phyloP scores from a whole-genome alignment of 768 basidiomycete species.

The Phanerochaete sordida region DNA sequence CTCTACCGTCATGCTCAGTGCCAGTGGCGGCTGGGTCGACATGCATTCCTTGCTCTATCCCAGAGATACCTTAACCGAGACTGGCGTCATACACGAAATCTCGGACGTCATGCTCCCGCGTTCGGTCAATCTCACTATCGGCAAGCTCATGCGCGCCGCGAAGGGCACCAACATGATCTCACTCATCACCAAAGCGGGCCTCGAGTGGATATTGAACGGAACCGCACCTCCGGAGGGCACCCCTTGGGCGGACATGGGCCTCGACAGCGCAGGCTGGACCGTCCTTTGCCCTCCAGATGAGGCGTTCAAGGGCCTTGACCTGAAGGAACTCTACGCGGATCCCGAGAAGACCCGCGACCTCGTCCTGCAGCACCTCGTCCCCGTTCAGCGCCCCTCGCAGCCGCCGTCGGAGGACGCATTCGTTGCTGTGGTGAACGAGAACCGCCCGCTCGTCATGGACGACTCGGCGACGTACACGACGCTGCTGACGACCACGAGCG shows the following conservation, averaged over 20 bases:
- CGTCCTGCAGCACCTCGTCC: slow-evolving; percentile 77
- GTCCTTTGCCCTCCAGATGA: slow-evolving; percentile 89
- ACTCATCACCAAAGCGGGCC: slow-evolving; percentile 77
- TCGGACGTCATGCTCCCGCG: slow-evolving; percentile 85
- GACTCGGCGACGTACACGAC: slow-evolving; percentile 76
- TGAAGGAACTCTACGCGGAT: slow-evolving; percentile 69
- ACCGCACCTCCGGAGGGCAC: slow-evolving; percentile 71
- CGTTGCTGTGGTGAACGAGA: slow-evolving; percentile 44
- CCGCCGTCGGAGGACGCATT: slow-evolving; percentile 6
- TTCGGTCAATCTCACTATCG: slow-evolving; percentile 78
- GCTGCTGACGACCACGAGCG: slow-evolving; percentile 58
- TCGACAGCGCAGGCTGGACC: slow-evolving; percentile 70
- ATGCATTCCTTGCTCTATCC: slow-evolving; percentile 58
- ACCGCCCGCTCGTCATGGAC: slow-evolving; percentile 67
- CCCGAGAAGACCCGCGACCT: slow-evolving; percentile 49
- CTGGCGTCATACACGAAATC: slow-evolving; percentile 89
- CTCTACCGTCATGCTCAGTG: slow-evolving; percentile 41
- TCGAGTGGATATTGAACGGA: slow-evolving; percentile 91
- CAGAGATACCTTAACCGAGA: slow-evolving; percentile 75
- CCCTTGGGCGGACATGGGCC: slow-evolving; percentile 51
- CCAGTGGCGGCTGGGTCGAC: slow-evolving; percentile 78
- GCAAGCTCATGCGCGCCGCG: slow-evolving; percentile 88
- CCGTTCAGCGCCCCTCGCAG: slow-evolving; percentile 30
- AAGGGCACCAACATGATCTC: slow-evolving; percentile 87
- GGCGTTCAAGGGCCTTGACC: slow-evolving; percentile 84